Base-by-base conservation (phyloP, 2,329 filamentous ascomycete genomes). In the Cyclaneusma minus region DNA sequence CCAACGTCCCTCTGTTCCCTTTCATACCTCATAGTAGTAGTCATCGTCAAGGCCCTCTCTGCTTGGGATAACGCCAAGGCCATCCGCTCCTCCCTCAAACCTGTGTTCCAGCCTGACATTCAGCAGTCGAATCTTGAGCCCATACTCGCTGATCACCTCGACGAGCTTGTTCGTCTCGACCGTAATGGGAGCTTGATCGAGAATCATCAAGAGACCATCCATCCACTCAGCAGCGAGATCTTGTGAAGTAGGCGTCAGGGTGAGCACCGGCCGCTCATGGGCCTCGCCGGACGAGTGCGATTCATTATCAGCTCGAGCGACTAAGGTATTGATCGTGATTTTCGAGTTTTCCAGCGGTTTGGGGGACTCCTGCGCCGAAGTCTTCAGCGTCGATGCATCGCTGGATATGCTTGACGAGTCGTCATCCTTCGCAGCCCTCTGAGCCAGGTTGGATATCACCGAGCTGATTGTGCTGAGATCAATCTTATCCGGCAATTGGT, bases 171-270 rank as follows among this genome's bases (percentile, higher is more conserved):
- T 87, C 18, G 89, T 95, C 54, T 95, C 87, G 3, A 84, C 71
- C n/a, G 89, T 98, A 47, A 98, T 94, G 12, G 89, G 89, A 32
- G 85, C 72, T 52, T 98, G 89, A 45, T 91, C 84, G 13, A 98
- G 64, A 29, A 98, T 62, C 84, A 98, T 92, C 30, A 95, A 63
- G 36, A 98, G 56, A 1, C 89, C 89, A 48, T 98, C 89, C 4
- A 98, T 64, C 89, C 89, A 98, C 53, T 98, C 89, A 1, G 84
- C 91, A 7, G 89, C 89, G 24, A 89, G 58, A 36, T 72, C 81
- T 46, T 89, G 78, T 31, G 72, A 80, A 32, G 72, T 59, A 5
- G 87, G 85, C 49, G 83, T 74, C 27, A 98, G 62, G n/a, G 76
- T 81, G 28, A 98, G 60, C 13, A 95, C 65, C 1, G 80, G 64